Evolutionary conservation across 768 basidiomycete genomes (phyloP), one percentile per base, ranked within the genome.

Genomic region (Pleurotus pulmonarius): DNA sequence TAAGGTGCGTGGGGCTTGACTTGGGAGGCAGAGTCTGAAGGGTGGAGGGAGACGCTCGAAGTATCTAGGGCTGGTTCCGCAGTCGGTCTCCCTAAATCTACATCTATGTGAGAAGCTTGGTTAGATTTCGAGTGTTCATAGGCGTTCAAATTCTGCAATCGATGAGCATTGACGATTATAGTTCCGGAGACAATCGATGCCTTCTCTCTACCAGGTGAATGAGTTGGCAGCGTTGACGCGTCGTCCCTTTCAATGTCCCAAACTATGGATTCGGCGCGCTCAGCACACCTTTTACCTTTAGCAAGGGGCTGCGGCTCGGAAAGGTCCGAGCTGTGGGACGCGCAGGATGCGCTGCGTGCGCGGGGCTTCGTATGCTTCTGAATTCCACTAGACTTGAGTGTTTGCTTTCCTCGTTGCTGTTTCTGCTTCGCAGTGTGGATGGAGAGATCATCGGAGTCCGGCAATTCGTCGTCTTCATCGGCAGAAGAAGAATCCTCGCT

Each of bases 21-120:
- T 61, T 83, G 83, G 25, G 83, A 86, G 25, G 79, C 83, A 24
- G 83, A 86, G 49, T 86, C 75, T 6, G 79, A 86, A 8, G 83
- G 70, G 25, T 69, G 65, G n/a, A 72, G 62, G 24, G 68, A 67
- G 24, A 64, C 62, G 46, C 58, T 62, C 11, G 61, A 62, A 24
- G n/a, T 16, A 16, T 29, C 49, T 7, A 25, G 12, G 12, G 38
- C 49, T 34, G 37, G 16, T 7, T 38, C 51, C 24, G 22, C 16
- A 53, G 15, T 44, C 20, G 11, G 20, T 44, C 11, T 11, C 38
- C 13, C 25, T 7, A 8, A 15, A 8, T 8, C 5, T 26, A 34
- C 48, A 26, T 18, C 16, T 11, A n/a, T 34, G 59, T 57, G 55
- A 22, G 43, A 41, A 16, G 43, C 22, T 38, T 57, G 8, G 15